These are phyloP conservation scores for Cystobasidium ongulense DNA, from an alignment of 768 basidiomycete species.

Conservation along the genomic window DNA sequence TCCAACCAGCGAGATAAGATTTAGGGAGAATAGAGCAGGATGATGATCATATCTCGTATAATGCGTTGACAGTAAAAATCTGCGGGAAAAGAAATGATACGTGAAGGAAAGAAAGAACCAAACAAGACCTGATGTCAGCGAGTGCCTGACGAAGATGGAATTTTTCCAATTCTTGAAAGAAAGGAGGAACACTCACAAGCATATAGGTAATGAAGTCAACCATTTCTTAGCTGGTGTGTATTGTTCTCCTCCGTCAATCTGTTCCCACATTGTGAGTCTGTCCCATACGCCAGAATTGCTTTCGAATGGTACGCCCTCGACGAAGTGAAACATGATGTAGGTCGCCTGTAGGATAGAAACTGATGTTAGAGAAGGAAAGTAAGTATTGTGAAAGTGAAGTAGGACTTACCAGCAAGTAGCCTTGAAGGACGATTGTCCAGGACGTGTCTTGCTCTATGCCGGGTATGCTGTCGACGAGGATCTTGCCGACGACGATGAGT, in stretches of 20 bases:
- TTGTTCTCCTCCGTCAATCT: conserved; percentile 96
- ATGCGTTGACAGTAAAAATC: conserved; percentile 93
- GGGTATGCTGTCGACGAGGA: conserved; percentile 85
- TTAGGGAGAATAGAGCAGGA: conserved; percentile 67
- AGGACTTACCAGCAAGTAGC: conserved; percentile 76
- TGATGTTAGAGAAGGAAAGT: background rate
- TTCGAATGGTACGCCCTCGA: conserved; percentile 92
- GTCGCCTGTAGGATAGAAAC: conserved; percentile 57
- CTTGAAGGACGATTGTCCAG: conserved; percentile 86
- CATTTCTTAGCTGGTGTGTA: conserved; percentile 98
- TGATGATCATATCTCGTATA: conserved; percentile 95
- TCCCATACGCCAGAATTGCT: conserved; percentile 89
- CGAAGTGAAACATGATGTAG: conserved; percentile 97
- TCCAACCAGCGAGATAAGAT: conserved; percentile 62
- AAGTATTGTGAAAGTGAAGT: background rate
- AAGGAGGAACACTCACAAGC: conserved; percentile 53
- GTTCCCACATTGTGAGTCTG: conserved; percentile 96
- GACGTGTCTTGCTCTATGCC: conserved; percentile 88
- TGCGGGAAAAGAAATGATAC: conserved; percentile 44
- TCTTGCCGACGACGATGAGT: conserved; percentile 79
- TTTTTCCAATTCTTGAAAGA: background rate
- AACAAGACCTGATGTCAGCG: background rate
- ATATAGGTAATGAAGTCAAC: conserved; percentile 79
- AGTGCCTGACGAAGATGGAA: background rate
- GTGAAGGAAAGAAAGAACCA: background rate